Evolutionary conservation across 1,284 basidiomycete genomes (phyloP).

Genomic region (Dichomitus squalens): DNA sequence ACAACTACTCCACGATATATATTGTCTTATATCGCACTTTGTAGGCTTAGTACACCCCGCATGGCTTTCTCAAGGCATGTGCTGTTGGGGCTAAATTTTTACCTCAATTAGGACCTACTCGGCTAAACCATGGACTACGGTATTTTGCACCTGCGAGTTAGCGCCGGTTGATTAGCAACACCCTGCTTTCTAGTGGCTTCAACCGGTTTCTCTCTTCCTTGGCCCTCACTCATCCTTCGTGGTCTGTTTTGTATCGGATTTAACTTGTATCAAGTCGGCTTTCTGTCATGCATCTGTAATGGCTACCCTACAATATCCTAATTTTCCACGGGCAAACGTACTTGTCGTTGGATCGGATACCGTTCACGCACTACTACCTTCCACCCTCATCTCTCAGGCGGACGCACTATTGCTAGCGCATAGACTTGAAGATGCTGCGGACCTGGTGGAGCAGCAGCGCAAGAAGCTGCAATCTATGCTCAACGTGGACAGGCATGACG

Average conservation of each 20-base stretch:
- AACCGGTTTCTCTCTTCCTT: background rate
- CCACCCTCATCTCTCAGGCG: conserved; percentile 73
- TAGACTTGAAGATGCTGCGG: conserved; percentile 63
- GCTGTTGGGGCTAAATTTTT: too few species aligned
- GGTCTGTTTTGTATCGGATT: background rate
- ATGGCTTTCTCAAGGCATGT: too few species aligned
- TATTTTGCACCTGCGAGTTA: too few species aligned
- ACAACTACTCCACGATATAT: too few species aligned
- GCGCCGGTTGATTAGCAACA: too few species aligned
- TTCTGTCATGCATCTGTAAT: conserved; percentile 16
- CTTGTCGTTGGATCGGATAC: conserved; percentile 66
- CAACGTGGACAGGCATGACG: conserved; percentile 54
- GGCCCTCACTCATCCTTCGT: too few species aligned
- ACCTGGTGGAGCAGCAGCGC: conserved; percentile 61
- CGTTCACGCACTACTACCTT: conserved; percentile 69
- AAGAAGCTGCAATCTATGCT: conserved; percentile 56
- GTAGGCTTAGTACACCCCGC: too few species aligned
- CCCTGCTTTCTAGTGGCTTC: too few species aligned
- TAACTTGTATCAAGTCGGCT: background rate
- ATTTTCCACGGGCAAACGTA: conserved; percentile 60
- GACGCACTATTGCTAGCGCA: conserved; percentile 71
- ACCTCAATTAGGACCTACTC: too few species aligned
- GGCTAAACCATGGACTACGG: too few species aligned
- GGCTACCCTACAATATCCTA: conserved; percentile 28
- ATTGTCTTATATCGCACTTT: too few species aligned